Evolutionary conservation across 202 grass and related monocot species (phyloP).

Genomic region (Bolboschoenoplectus hybrid): DNA sequence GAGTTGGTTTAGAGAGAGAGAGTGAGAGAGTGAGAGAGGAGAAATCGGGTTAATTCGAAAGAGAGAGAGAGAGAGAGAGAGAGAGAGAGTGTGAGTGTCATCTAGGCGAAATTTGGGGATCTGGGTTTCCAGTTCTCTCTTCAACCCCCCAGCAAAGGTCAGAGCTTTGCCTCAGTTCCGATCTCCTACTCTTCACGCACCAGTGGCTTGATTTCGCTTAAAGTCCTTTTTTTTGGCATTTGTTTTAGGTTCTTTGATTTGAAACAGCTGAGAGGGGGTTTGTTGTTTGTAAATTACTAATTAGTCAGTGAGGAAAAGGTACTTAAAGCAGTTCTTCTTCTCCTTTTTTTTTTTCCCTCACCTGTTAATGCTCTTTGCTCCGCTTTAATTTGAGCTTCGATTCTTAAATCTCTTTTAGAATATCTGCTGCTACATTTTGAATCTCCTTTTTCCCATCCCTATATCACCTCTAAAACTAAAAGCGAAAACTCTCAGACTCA

Average conservation of each 20-base stretch:
- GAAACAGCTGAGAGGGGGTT: neutral
- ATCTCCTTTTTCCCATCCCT: conserved; percentile 36
- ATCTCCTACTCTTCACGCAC: neutral
- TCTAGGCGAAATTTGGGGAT: conserved; percentile 42
- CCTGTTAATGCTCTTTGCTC: conserved; percentile 25
- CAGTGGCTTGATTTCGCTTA: neutral
- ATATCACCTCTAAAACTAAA: conserved; percentile 20
- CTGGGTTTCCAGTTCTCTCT: conserved; percentile 37
- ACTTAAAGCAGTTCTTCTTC: conserved; percentile 11
- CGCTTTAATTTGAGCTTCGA: conserved; percentile 39
- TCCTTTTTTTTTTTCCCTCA: neutral
- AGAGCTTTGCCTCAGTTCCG: conserved; percentile 7
- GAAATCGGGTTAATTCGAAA: no score
- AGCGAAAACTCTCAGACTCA: conserved; percentile 24
- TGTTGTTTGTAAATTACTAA: conserved; percentile 10
- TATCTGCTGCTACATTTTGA: conserved; percentile 30
- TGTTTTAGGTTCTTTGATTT: conserved; percentile 40
- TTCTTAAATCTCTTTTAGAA: conserved; percentile 25
- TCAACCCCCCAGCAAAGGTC: conserved; percentile 25
- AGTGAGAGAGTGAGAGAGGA: no score
- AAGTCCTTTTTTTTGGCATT: neutral
- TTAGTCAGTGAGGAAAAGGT: conserved; percentile 16
- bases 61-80: neutral
- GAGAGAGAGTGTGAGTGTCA: conserved; percentile 36
- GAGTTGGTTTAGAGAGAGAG: no score